Percentiles rank a stretch among this genome's conserved stretches.
phyloP scores from a whole-genome alignment of 2,329 filamentous ascomycete species.

The Colletotrichum eleusines region DNA sequence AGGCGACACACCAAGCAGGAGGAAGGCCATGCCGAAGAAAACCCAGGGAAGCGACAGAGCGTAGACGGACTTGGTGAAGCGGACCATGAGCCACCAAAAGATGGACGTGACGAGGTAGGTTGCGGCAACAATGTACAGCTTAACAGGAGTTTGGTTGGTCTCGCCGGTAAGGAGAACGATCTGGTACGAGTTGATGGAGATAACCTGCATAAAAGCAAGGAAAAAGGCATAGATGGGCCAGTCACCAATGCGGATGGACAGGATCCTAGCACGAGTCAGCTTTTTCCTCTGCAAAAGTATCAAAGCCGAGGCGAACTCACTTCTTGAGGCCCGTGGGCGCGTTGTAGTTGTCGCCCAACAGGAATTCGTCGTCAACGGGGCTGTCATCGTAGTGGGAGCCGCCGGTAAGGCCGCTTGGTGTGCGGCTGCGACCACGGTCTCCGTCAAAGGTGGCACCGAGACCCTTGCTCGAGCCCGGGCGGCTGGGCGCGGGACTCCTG shows the following conservation, averaged over 20 bases:
- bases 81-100: constrained; percentile 74
- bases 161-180: constrained; percentile 75
- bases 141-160: constrained; percentile 67
- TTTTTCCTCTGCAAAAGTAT: neutral
- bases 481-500: constrained; percentile 46
- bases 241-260: constrained; percentile 69
- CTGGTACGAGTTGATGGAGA: constrained; percentile 76
- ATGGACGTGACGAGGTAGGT: constrained; percentile 70
- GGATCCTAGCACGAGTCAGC: constrained; percentile 32
- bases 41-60: constrained; percentile 71
- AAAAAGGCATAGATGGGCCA: constrained; percentile 74
- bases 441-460: constrained; percentile 44
- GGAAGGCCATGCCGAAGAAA: constrained; percentile 72
- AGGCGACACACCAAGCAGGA: constrained; percentile 73
- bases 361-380: constrained; percentile 57
- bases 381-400: constrained; percentile 34
- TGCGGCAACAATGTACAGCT: constrained; percentile 70
- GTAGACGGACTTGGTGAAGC: constrained; percentile 67
- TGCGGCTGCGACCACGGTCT: constrained; percentile 44
- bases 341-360: constrained; percentile 67
- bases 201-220: constrained; percentile 71
- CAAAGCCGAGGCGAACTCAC: constrained; percentile 53
- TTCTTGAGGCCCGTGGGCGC: constrained; percentile 68
- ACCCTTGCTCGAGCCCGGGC: constrained; percentile 40
- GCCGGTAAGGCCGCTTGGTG: constrained; percentile 49